phyloP scores from a whole-genome alignment of 2,329 filamentous ascomycete species.

The Pseudonectria foliicola region DNA sequence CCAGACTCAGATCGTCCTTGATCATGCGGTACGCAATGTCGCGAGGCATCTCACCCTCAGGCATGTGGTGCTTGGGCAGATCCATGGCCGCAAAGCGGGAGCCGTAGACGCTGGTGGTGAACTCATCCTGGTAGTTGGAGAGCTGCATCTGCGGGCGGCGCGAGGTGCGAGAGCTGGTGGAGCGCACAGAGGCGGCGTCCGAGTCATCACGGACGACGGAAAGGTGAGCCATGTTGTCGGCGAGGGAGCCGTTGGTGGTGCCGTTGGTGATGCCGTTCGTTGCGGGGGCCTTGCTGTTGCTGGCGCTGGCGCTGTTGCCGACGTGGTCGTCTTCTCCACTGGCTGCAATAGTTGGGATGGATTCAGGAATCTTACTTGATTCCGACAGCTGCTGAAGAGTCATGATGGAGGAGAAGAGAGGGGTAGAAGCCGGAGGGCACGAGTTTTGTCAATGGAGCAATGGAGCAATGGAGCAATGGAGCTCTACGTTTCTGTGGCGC shows the following conservation, averaged over 20 bases:
- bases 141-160: constrained; percentile 36
- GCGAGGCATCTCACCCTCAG: constrained; percentile 81
- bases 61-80: constrained; percentile 78
- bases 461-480: too few relatives aligned
- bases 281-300: constrained; percentile 17
- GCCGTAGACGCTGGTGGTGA: constrained; percentile 80
- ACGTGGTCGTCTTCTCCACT: constrained; percentile 22
- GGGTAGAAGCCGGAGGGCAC: constrained; percentile 3
- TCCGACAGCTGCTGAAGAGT: constrained; percentile 12
- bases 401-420: constrained; percentile 16
- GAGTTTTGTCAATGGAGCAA: too few relatives aligned
- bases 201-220: constrained; percentile 31
- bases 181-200: constrained; percentile 22
- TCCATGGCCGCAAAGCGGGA: constrained; percentile 75
- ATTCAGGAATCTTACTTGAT: constrained; percentile 15
- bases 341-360: constrained; percentile 24
- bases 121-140: constrained; percentile 46
- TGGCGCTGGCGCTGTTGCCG: constrained; percentile 24
- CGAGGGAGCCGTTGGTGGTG: constrained; percentile 9
- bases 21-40: constrained; percentile 96
- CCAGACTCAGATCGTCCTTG: constrained; percentile 85
- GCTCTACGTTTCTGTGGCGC: too few relatives aligned
- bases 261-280: constrained; percentile 19
- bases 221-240: constrained; percentile 44
- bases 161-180: constrained; percentile 17